Evolutionary conservation across 352 stramenopile genomes (phyloP).

Genomic region (Pythium rishiriense): DNA sequence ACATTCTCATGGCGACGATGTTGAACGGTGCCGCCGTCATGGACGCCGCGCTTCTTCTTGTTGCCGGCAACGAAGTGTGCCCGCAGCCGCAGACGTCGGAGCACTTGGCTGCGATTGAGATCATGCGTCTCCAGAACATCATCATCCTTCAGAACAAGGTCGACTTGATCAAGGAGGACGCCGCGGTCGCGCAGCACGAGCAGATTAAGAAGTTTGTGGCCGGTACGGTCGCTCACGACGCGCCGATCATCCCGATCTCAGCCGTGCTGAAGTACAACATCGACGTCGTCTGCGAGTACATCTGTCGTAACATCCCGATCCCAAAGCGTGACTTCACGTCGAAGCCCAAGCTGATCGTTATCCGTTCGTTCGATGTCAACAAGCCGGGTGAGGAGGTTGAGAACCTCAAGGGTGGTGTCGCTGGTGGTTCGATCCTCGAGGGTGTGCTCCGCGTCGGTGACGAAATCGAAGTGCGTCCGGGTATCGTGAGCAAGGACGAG

Average conservation of each 20-base stretch:
- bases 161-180: conserved; percentile 99
- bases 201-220: conserved; percentile 93
- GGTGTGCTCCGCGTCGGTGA: conserved; percentile 97
- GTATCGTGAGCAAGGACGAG: conserved; percentile 99
- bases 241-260: conserved; percentile 99
- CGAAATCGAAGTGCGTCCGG: conserved; percentile 99
- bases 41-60: conserved; percentile 98
- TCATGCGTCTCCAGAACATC: conserved; percentile 99
- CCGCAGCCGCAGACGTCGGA: conserved; percentile 99
- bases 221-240: conserved; percentile 93
- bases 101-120: conserved; percentile 99
- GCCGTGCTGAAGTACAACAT: conserved; percentile 99
- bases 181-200: conserved; percentile 97
- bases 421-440: conserved; percentile 93
- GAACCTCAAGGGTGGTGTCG: conserved; percentile 94
- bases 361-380: conserved; percentile 99
- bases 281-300: conserved; percentile 99
- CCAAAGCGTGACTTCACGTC: conserved; percentile 98
- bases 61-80: conserved; percentile 98
- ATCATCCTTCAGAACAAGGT: conserved; percentile 99
- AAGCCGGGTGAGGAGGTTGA: conserved; percentile 99
- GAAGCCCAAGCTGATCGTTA: conserved; percentile 98
- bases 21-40: conserved; percentile 99
- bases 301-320: conserved; percentile 98
- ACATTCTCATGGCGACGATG: conserved; percentile 99